Percentiles rank a stretch among this genome's conserved stretches.
Conservation (phyloP, 108 stramenopile genomes). For the Cyclotella baltica region DNA sequence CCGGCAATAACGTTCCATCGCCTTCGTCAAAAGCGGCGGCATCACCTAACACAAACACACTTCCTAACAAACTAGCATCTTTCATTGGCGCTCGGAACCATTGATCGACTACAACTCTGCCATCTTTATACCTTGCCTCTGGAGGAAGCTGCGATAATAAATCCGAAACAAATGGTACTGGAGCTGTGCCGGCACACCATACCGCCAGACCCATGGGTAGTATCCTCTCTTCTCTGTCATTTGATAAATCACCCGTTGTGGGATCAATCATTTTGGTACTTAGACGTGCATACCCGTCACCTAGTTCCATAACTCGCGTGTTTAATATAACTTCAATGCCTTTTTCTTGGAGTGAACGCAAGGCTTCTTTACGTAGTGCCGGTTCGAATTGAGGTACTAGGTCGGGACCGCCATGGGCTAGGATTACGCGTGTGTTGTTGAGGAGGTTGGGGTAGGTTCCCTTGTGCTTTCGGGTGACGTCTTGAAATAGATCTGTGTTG, state of each 20-base stretch:
- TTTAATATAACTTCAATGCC: constrained; percentile 65
- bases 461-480: constrained; percentile 46
- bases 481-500: constrained; percentile 49
- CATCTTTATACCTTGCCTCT: constrained; percentile 44
- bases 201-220: constrained; percentile 55
- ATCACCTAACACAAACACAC: constrained; percentile 67
- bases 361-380: constrained; percentile 48
- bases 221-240: constrained; percentile 34
- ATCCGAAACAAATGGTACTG: constrained; percentile 55
- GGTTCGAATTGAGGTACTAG: constrained; percentile 69
- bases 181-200: constrained; percentile 70
- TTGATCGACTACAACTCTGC: constrained; percentile 64
- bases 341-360: constrained; percentile 35
- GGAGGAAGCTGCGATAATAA: constrained; percentile 55
- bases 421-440: constrained; percentile 42
- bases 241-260: constrained; percentile 5
- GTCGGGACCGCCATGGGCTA: constrained; percentile 58
- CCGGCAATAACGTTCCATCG: constrained; percentile 49
- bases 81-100: constrained; percentile 60
- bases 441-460: constrained; percentile 57
- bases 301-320: constrained; percentile 54
- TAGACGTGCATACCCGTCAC: constrained; percentile 44
- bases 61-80: constrained; percentile 39
- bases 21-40: constrained; percentile 46
- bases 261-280: constrained; percentile 38